Evolutionary conservation across 2,329 filamentous ascomycete species (phyloP).

Genomic region (Lachnellula occidentalis): DNA sequence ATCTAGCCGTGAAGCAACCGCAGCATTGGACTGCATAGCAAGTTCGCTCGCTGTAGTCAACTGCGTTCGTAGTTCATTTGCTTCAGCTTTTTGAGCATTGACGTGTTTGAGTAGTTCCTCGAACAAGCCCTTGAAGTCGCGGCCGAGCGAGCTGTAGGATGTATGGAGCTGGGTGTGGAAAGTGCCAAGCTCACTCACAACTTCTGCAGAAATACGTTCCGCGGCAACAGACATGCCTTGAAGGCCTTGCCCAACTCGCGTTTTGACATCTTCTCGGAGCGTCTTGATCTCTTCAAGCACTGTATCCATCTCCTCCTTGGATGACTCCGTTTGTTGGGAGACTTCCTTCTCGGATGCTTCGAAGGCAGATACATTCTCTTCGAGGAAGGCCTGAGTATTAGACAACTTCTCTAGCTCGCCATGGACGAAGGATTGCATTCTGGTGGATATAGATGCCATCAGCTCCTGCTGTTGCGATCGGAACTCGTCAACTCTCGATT

Average conservation of each 20-base stretch:
- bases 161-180: slow-evolving; percentile 80
- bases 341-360: slow-evolving; percentile 63
- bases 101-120: slow-evolving; percentile 74
- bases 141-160: slow-evolving; percentile 78
- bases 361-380: slow-evolving; percentile 64
- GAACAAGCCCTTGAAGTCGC: slow-evolving; percentile 81
- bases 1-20: slow-evolving; percentile 61
- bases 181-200: slow-evolving; percentile 75
- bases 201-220: slow-evolving; percentile 82
- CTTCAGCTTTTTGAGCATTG: slow-evolving; percentile 69
- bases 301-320: slow-evolving; percentile 82
- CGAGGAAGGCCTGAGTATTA: slow-evolving; percentile 63
- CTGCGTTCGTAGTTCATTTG: slow-evolving; percentile 65
- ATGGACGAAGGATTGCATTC: slow-evolving; percentile 72
- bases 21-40: slow-evolving; percentile 62
- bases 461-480: slow-evolving; percentile 66
- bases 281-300: slow-evolving; percentile 87
- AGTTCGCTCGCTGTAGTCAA: slow-evolving; percentile 64
- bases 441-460: slow-evolving; percentile 59
- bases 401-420: slow-evolving; percentile 69
- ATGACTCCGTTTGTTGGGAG: slow-evolving; percentile 59
- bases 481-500: slow-evolving; percentile 68
- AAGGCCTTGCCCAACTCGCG: slow-evolving; percentile 76
- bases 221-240: slow-evolving; percentile 78
- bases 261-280: slow-evolving; percentile 84